A percentile compares a stretch with the other conserved stretches of the same genome.
These are phyloP conservation scores for Aspergillus campestris DNA, from an alignment of 495 filamentous ascomycete genomes.

Conservation along the genomic window DNA sequence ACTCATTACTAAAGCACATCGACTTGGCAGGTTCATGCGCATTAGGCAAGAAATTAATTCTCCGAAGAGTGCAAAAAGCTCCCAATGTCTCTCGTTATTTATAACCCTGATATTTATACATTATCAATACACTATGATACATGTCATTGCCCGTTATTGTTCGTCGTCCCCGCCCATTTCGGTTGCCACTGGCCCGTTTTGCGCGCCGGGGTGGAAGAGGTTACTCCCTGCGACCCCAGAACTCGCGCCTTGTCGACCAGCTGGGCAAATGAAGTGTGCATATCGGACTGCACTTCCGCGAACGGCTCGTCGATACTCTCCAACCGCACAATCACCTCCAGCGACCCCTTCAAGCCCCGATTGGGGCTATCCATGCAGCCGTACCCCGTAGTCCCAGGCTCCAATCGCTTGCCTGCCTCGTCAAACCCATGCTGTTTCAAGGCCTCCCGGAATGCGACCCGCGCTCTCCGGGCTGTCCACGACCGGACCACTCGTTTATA, in stretches of 20 bases:
- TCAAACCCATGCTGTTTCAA: conserved; percentile 50
- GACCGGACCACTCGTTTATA: conserved; percentile 44
- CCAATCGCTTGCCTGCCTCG: conserved; percentile 34
- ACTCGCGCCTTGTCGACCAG: background rate
- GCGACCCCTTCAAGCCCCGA: conserved; percentile 15
- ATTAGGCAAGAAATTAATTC: background rate
- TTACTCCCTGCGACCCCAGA: no score
- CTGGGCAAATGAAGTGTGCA: conserved; percentile 9
- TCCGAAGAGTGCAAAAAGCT: no score
- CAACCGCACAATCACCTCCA: conserved; percentile 18
- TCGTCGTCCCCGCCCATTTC: no score
- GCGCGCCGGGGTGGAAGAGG: no score
- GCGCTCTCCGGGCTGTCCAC: conserved; percentile 40
- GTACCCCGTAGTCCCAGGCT: background rate
- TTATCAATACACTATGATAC: no score
- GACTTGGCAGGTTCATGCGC: background rate
- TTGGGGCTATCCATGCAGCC: background rate
- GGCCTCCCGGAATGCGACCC: conserved; percentile 45
- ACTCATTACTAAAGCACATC: no score
- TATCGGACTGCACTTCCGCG: conserved; percentile 18
- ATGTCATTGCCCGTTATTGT: no score
- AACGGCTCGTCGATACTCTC: conserved; percentile 10
- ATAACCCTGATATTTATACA: no score
- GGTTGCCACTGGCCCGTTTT: no score
- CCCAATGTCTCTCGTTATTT: no score